phyloP scores from a whole-genome alignment of 2,329 filamentous ascomycete genomes.

The Trichoderma lentiforme region DNA sequence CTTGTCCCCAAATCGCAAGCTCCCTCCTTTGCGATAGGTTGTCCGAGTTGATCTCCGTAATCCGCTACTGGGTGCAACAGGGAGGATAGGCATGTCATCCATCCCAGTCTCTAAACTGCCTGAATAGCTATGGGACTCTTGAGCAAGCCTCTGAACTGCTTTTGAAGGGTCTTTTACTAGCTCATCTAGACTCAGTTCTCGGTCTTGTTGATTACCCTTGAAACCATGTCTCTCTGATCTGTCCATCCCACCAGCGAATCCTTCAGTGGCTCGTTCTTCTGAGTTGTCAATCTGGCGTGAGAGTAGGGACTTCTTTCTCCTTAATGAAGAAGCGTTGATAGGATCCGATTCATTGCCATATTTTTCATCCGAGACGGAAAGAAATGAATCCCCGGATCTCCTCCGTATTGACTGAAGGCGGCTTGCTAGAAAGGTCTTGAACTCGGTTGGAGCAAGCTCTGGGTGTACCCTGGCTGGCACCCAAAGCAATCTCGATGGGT shows the following conservation, averaged over 20 bases:
- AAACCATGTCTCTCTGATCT: constrained; percentile 72
- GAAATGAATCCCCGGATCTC: constrained; percentile 68
- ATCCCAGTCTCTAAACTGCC: constrained; percentile 40
- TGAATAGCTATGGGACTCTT: constrained; percentile 50
- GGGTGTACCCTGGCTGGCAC: constrained; percentile 92
- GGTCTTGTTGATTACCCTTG: constrained; percentile 47
- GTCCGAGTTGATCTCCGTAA: constrained; percentile 88
- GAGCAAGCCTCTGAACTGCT: constrained; percentile 64
- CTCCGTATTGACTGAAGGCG: constrained; percentile 86
- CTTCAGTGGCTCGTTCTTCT: constrained; percentile 52
- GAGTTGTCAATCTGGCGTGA: constrained; percentile 84
- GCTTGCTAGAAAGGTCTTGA: constrained; percentile 94
- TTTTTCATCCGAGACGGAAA: constrained; percentile 54
- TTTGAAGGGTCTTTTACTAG: constrained; percentile 76
- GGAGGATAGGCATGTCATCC: constrained; percentile 84
- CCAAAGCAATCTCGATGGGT: constrained; percentile 88
- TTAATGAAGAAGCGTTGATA: constrained; percentile 50
- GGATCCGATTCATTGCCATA: constrained; percentile 51
- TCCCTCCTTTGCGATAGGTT: constrained; percentile 82
- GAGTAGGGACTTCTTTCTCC: constrained; percentile 92
- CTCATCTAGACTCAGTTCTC: constrained; percentile 71
- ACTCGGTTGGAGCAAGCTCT: constrained; percentile 90
- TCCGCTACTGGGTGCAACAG: constrained; percentile 71
- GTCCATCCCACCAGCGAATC: constrained; percentile 82
- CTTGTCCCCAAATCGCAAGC: constrained; percentile 74